Conservation (phyloP, 2,329 filamentous ascomycete genomes). For the Allantophomopsis lycopodina region DNA sequence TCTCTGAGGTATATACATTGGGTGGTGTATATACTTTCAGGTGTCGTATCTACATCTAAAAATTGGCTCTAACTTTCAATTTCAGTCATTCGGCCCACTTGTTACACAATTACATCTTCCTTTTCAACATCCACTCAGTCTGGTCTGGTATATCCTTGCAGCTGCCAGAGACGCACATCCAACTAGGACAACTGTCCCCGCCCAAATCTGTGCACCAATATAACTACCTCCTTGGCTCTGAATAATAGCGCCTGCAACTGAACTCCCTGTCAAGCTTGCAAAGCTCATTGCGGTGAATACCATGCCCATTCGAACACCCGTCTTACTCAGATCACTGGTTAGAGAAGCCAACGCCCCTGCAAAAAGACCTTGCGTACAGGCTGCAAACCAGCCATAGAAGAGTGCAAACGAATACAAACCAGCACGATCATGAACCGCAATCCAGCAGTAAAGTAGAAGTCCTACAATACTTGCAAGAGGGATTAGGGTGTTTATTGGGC, state of each 20-base stretch:
- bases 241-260: slow-evolving; percentile 13
- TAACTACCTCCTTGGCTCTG: slow-evolving; percentile 6
- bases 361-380: slow-evolving; percentile 33
- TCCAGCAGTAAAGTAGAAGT: slow-evolving; percentile 29
- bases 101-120: too few species aligned
- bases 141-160: too few species aligned
- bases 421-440: slow-evolving; percentile 22
- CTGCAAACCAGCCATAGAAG: slow-evolving; percentile 33
- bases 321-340: slow-evolving; percentile 34
- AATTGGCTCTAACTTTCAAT: too few species aligned
- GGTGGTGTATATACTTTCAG: too few species aligned
- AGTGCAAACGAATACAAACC: slow-evolving; percentile 32
- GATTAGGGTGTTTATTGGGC: slow-evolving; percentile 35
- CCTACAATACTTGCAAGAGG: slow-evolving; percentile 23
- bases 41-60: too few species aligned
- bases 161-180: too few species aligned
- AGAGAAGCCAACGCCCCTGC: slow-evolving; percentile 32
- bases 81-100: too few species aligned
- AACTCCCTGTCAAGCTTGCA: slow-evolving; percentile 12
- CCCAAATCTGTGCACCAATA: slow-evolving; percentile 9
- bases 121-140: too few species aligned
- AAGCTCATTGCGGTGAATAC: slow-evolving; percentile 37
- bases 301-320: slow-evolving; percentile 44
- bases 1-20: too few species aligned
- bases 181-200: slow-evolving; percentile 5